Base-by-base conservation (phyloP, 306 rosid genomes). In the Begonia masoniana region DNA sequence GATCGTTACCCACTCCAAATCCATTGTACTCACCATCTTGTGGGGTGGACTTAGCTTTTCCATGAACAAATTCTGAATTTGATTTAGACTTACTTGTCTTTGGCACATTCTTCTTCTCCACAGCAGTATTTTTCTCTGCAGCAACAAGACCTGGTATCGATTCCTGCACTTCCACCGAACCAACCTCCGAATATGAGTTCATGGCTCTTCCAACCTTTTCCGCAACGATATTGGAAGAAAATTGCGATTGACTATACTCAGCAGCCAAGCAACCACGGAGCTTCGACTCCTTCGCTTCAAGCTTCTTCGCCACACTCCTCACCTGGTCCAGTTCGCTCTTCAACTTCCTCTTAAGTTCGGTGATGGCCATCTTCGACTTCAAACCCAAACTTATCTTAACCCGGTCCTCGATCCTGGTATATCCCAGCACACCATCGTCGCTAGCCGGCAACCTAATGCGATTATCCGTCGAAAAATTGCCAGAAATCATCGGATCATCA, bases 281-380 rank as follows among this genome's bases (percentile, higher is more conserved):
- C 62, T 63, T 75, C 54, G 71, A 60, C 68, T 82, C 95, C 75
- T 74, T 81, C 12, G 69, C 77, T 50, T 82, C 95, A 65, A 85
- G 74, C 61, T 47, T 80, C 76, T 68, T 76, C 66, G 74, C 83
- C 71, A 85, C 62, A 67, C 66, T 58, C 70, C 95, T 78, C 17
- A 88, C 95, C 19, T 58, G 66, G 19, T 67, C 81, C 52, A 88
- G 95, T 80, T 88, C 97, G 24, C 51, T 51, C 55, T 70, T 74
- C 60, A 88, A 76, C 76, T 78, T 84, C 74, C 67, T 59, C 54
- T 73, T 68, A 12, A 82, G 69, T 53, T 78, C 82, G 53, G 59
- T 59, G 13, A 63, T 43, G 4, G 62, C 74, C 52, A 57, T 41
- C 67, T 65, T 77, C 50, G 66, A 67, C 41, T 51, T 36, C 36